Evolutionary conservation across 768 basidiomycete species (phyloP), one percentile per base, ranked within the genome.

Genomic region (Boletus sp.): DNA sequence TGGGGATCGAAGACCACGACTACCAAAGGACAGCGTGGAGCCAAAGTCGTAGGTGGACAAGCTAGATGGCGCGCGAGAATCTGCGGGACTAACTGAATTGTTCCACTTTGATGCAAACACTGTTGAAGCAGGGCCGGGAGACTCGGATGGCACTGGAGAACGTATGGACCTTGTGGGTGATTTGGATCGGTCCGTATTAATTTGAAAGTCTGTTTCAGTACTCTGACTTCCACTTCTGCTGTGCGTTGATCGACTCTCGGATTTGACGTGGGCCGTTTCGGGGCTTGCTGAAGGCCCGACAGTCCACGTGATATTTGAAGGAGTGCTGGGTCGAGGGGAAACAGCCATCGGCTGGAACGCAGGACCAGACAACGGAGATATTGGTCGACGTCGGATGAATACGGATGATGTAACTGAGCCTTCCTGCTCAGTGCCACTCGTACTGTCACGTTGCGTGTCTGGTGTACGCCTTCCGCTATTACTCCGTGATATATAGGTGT

Each of bases 301-400:
- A 51, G 78, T 83, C 89, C 89, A 91, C n/a, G 83, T 81, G 51
- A 90, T 79, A 67, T 87, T 89, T 2, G 90, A 91, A 36, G 90
- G 90, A 29, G 90, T 89, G 45, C 67, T 66, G 32, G 80, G 76
- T 40, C 78, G 74, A 54, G 79, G 76, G 52, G 84, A 78, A 24
- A 81, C 78, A 7, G 80, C 63, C 74, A 87, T 76, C 7, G 84
- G 79, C 70, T 87, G 88, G 68, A 77, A 89, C 4, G 82, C 71
- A 29, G 79, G 75, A 29, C 77, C 79, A 33, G 87, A 81, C 36
- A 90, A 77, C 6, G 90, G 90, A 36, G 90, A 91, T n/a, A 80
- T 80, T 48, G 90, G 88, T 50, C 88, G 78, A 35, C 85, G 82
- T 61, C 86, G 76, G 48, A 75, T 75, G 36, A 82, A 75, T 52